Evolutionary conservation across 495 filamentous ascomycete genomes (phyloP).

Genomic region (Podospora anserina): DNA sequence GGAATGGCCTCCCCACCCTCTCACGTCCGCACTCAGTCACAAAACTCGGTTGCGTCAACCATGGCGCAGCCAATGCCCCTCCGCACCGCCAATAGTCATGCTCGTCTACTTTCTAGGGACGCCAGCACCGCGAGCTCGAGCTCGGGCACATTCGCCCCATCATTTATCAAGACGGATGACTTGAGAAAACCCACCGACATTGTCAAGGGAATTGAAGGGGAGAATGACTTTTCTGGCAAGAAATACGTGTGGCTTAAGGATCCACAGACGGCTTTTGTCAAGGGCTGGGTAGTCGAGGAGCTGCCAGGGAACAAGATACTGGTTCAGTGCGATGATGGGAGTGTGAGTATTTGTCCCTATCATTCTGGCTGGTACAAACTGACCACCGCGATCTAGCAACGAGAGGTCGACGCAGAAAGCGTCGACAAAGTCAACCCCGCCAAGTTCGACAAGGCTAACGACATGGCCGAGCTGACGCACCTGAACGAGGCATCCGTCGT

Average conservation of each 20-base stretch:
- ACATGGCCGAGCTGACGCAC: slow-evolving; percentile 98
- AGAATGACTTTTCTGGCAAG: slow-evolving; percentile 98
- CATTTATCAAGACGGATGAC: slow-evolving; percentile 87
- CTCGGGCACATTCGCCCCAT: slow-evolving; percentile 85
- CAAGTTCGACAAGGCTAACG: slow-evolving; percentile 98
- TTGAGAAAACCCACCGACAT: slow-evolving; percentile 61
- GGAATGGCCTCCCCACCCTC: slow-evolving; percentile 33
- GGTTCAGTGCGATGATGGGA: slow-evolving; percentile 92
- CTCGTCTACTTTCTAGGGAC: slow-evolving; percentile 61
- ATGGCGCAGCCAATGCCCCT: slow-evolving; percentile 32
- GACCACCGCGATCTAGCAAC: slow-evolving; percentile 58
- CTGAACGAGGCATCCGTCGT: slow-evolving; percentile 97
- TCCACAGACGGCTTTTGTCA: slow-evolving; percentile 79
- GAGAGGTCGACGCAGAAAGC: slow-evolving; percentile 74
- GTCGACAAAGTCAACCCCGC: slow-evolving; percentile 99
- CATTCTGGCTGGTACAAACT: neutral
- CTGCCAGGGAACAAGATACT: slow-evolving; percentile 61
- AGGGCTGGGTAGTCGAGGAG: slow-evolving; percentile 88
- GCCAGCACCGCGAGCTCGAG: slow-evolving; percentile 42
- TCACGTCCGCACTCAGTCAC: slow-evolving; percentile 44
- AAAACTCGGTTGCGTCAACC: slow-evolving; percentile 29
- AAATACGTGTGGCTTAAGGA: slow-evolving; percentile 97
- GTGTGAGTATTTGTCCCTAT: slow-evolving; percentile 52
- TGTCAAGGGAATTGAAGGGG: slow-evolving; percentile 79
- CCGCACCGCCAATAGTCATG: slow-evolving; percentile 34